phyloP scores from a whole-genome alignment of 2,329 filamentous ascomycete genomes.

The Arthrobotrys conoides region DNA sequence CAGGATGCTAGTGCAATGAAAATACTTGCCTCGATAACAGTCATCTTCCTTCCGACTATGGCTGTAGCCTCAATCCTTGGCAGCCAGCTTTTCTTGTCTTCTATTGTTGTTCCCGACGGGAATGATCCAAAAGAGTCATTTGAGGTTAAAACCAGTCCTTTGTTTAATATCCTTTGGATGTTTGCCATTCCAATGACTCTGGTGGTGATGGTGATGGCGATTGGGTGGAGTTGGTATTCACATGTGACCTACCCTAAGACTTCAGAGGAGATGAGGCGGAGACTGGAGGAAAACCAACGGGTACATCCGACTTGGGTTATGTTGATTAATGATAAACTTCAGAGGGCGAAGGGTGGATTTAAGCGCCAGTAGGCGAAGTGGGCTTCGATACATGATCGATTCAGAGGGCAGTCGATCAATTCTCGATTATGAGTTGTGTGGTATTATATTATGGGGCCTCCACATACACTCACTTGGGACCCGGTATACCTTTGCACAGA shows the following conservation, averaged over 20 bases:
- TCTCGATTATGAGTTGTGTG: not conserved
- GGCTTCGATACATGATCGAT: too few species aligned
- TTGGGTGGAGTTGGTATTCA: constrained; percentile 41
- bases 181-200: constrained; percentile 25
- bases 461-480: too few species aligned
- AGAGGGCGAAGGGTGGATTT: not conserved
- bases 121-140: not conserved
- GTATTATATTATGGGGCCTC: too few species aligned
- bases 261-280: constrained; percentile 26
- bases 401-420: too few species aligned
- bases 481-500: too few species aligned
- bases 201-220: constrained; percentile 21
- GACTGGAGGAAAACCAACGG: constrained; percentile 19
- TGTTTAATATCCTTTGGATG: constrained; percentile 37
- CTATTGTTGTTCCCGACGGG: not conserved
- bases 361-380: not conserved
- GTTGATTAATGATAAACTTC: not conserved
- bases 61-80: constrained; percentile 66
- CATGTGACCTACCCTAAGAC: constrained; percentile 33
- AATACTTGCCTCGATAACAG: constrained; percentile 67
- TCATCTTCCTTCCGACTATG: constrained; percentile 67
- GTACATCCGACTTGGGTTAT: constrained; percentile 9
- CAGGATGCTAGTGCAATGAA: constrained; percentile 67
- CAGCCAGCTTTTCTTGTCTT: constrained; percentile 56
- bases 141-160: constrained; percentile 8